Evolutionary conservation across 352 stramenopile species (phyloP).

Genomic region (Globisporangium irregulare): DNA sequence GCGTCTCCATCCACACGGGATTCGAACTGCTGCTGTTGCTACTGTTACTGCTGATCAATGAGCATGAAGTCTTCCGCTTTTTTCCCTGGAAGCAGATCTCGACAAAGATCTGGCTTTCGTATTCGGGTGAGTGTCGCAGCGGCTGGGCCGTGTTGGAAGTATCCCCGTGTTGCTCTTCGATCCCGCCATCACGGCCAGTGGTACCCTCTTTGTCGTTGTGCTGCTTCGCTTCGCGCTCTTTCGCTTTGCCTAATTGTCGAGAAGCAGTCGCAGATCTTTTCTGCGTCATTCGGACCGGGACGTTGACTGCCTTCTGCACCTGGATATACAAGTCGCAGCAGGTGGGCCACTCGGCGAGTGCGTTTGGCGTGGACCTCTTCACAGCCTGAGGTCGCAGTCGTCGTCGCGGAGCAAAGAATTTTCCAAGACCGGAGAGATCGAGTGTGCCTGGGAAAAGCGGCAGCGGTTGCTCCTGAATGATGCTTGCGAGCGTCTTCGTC

Average conservation of each 20-base stretch:
- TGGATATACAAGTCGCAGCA: slow-evolving; percentile 82
- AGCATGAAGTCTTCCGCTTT: slow-evolving; percentile 60
- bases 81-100: slow-evolving; percentile 83
- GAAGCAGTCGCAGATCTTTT: slow-evolving; percentile 11
- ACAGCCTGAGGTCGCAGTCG: slow-evolving; percentile 48
- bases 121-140: neutral
- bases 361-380: slow-evolving; percentile 19
- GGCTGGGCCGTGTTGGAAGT: neutral
- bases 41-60: slow-evolving; percentile 26
- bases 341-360: slow-evolving; percentile 50
- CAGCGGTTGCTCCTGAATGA: slow-evolving; percentile 84
- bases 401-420: slow-evolving; percentile 51
- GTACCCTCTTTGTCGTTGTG: neutral
- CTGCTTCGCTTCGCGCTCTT: neutral
- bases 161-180: slow-evolving; percentile 1
- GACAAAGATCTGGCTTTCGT: slow-evolving; percentile 67
- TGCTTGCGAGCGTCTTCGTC: slow-evolving; percentile 43
- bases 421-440: slow-evolving; percentile 52
- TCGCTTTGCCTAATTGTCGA: neutral
- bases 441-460: slow-evolving; percentile 72
- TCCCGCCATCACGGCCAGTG: neutral
- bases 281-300: slow-evolving; percentile 53
- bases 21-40: slow-evolving; percentile 26
- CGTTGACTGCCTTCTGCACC: slow-evolving; percentile 72
- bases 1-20: slow-evolving; percentile 92